These are phyloP conservation scores for Adansonia gregorii DNA, from an alignment of 441 rosid species.

Conservation along the genomic window DNA sequence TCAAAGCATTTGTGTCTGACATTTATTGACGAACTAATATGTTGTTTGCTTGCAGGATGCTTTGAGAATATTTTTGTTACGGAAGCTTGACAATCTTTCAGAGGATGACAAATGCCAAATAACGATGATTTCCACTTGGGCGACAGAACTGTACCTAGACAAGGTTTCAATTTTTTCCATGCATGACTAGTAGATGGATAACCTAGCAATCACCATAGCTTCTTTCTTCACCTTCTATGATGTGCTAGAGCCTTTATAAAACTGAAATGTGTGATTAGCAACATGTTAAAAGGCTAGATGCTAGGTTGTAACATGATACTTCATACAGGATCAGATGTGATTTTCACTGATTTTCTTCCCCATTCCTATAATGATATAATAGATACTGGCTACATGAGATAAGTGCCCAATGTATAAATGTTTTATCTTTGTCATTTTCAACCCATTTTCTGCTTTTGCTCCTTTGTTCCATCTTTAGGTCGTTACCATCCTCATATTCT, in stretches of 20 bases:
- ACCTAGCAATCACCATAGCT: constrained; percentile 2
- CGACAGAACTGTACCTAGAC: constrained; percentile 97
- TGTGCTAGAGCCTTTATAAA: constrained; percentile 17
- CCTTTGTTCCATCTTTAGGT: constrained; percentile 3
- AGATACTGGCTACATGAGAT: constrained; percentile 22
- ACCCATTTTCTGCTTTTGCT: constrained; percentile 1
- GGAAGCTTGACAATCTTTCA: constrained; percentile 91
- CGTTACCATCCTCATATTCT: constrained; percentile 15
- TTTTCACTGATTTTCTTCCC: background rate
- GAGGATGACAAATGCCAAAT: constrained; percentile 97
- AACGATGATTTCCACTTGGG: constrained; percentile 99
- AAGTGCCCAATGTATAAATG: background rate
- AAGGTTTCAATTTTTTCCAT: constrained; percentile 65
- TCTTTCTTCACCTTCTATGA: constrained; percentile 16
- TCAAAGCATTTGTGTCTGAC: constrained; percentile 13
- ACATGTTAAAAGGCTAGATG: constrained; percentile 12
- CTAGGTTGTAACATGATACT: constrained; percentile 21
- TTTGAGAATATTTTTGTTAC: constrained; percentile 90
- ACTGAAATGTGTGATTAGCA: constrained; percentile 23
- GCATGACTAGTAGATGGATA: constrained; percentile 26
- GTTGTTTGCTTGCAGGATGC: constrained; percentile 74
- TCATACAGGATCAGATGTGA: background rate
- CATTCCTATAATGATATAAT: constrained; percentile 16
- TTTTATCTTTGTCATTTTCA: constrained; percentile 12
- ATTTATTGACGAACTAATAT: constrained; percentile 13